These are phyloP conservation scores for Neurospora pannonica DNA, from an alignment of 495 filamentous ascomycete species.

Conservation along the genomic window DNA sequence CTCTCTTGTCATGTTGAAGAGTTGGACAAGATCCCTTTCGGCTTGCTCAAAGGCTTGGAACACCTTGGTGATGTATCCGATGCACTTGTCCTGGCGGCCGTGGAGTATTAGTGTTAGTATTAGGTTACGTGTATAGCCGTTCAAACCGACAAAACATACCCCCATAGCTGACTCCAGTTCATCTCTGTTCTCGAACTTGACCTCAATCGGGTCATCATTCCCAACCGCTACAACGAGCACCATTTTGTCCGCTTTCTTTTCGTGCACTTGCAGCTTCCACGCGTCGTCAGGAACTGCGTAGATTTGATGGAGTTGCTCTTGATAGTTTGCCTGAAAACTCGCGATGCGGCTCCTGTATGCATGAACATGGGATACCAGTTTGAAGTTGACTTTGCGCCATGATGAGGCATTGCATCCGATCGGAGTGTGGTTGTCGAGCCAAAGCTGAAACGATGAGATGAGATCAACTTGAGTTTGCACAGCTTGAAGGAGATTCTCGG, in stretches of 20 bases:
- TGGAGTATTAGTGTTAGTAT: too few relatives aligned
- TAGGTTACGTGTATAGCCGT: too few relatives aligned
- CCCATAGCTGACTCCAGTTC: background rate
- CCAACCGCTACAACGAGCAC: background rate
- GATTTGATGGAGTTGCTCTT: too few relatives aligned
- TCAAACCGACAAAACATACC: background rate
- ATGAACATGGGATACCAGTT: background rate
- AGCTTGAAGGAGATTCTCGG: background rate
- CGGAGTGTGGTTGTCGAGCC: conserved; percentile 2
- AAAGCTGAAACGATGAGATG: conserved; percentile 4
- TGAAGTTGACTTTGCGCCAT: background rate
- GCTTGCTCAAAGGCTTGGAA: conserved; percentile 8
- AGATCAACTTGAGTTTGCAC: conserved; percentile 4
- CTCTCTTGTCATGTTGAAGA: background rate
- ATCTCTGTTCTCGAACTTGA: background rate
- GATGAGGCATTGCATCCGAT: background rate
- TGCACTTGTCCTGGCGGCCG: conserved; percentile 12
- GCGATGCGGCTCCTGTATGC: background rate
- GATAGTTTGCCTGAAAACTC: background rate
- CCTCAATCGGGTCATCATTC: background rate
- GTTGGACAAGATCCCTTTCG: background rate
- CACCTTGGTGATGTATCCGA: conserved; percentile 11
- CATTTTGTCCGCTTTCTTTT: background rate
- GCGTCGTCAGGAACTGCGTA: background rate
- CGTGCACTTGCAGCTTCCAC: background rate